These are phyloP conservation scores for Coffea humblotiana DNA, from an alignment of 305 asterid genomes.

Conservation along the genomic window DNA sequence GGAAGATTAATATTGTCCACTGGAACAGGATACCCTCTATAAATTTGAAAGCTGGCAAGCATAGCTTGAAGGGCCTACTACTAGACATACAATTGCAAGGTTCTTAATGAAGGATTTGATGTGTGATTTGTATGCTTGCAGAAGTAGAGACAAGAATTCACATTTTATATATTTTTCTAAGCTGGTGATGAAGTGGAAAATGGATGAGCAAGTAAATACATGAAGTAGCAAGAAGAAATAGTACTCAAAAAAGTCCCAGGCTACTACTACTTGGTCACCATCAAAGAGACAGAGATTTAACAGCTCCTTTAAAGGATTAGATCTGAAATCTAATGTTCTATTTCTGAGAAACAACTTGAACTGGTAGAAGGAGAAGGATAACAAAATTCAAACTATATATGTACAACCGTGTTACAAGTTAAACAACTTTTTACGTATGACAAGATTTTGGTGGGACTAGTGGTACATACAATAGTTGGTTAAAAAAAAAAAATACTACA, in stretches of 20 bases:
- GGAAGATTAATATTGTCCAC: not conserved
- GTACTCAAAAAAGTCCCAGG: conserved; percentile 28
- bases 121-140: conserved; percentile 43
- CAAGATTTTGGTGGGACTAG: conserved; percentile 36
- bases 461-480: conserved; percentile 50
- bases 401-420: conserved; percentile 74
- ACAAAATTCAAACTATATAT: conserved; percentile 47
- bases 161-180: not conserved
- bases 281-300: conserved; percentile 54
- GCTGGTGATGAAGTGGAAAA: not conserved
- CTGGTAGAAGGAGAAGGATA: conserved; percentile 12
- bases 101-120: conserved; percentile 54
- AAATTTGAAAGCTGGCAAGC: conserved; percentile 51
- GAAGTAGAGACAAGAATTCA: conserved; percentile 27
- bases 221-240: conserved; percentile 27
- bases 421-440: conserved; percentile 44
- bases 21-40: conserved; percentile 1
- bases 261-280: conserved; percentile 50
- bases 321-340: conserved; percentile 38
- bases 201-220: conserved; percentile 1
- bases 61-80: conserved; percentile 41
- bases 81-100: conserved; percentile 30
- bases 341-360: conserved; percentile 15
- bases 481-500: conserved; percentile 24
- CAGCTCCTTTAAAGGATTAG: conserved; percentile 34